Conservation (phyloP, 805 yeast genomes). For the Yarrowia porcina region DNA sequence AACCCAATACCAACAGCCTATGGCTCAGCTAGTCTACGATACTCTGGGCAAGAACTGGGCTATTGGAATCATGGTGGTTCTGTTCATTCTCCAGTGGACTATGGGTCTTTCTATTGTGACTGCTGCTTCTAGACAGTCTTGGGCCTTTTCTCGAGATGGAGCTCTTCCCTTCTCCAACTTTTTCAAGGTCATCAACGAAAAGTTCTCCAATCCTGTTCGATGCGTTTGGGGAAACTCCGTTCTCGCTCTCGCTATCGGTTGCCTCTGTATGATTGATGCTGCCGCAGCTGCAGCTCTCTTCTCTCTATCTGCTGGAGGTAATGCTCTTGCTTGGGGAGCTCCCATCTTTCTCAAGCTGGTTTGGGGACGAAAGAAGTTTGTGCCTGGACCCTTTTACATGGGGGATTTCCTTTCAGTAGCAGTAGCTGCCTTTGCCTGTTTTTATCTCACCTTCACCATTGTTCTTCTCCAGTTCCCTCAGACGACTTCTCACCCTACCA, state of each 20-base stretch:
- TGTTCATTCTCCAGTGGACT: conserved; percentile 58
- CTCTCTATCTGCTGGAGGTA: conserved; percentile 60
- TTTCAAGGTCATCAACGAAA: conserved; percentile 56
- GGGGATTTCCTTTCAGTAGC: conserved; percentile 49
- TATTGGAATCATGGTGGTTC: conserved; percentile 56
- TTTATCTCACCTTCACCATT: conserved; percentile 53
- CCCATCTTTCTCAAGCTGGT: conserved; percentile 56
- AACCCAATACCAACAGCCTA: conserved; percentile 54
- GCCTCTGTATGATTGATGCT: conserved; percentile 54
- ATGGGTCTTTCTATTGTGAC: conserved; percentile 64
- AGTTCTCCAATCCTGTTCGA: conserved; percentile 57
- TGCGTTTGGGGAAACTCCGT: conserved; percentile 56
- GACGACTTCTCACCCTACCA: conserved; percentile 36
- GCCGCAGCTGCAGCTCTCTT: conserved; percentile 66
- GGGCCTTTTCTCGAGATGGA: conserved; percentile 73
- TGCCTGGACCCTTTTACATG: conserved; percentile 64
- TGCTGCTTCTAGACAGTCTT: conserved; percentile 66
- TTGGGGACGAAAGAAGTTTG: conserved; percentile 47
- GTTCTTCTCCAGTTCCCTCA: conserved; percentile 60
- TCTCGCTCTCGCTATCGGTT: conserved; percentile 51
- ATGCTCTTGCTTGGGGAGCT: conserved; percentile 58
- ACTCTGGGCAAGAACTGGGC: conserved; percentile 65
- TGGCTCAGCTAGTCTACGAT: conserved; percentile 63
- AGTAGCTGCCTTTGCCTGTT: conserved; percentile 47
- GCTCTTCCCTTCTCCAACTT: conserved; percentile 61